Evolutionary conservation across 1,284 basidiomycete genomes (phyloP).

Genomic region (Cutaneotrichosporon sp.): DNA sequence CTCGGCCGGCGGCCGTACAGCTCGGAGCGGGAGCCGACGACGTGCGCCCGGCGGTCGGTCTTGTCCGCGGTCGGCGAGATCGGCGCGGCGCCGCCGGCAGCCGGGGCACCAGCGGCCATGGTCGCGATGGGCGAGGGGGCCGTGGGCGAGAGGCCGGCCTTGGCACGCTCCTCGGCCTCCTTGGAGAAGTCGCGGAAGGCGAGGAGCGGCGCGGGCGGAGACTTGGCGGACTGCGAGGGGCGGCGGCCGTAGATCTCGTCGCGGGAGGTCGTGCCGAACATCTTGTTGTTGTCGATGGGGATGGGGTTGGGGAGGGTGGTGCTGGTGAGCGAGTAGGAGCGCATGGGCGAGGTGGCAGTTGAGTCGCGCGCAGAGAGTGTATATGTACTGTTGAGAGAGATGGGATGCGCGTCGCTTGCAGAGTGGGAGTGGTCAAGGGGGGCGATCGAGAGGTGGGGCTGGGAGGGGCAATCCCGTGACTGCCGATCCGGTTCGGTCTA

Average conservation of each 20-base stretch:
- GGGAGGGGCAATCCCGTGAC: background rate
- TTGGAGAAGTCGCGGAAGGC: slow-evolving; percentile 3
- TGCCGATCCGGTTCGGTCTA: background rate
- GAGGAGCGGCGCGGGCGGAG: background rate
- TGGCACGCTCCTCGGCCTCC: background rate
- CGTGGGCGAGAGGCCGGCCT: background rate
- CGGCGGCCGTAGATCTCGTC: slow-evolving; percentile 1
- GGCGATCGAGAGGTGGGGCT: background rate
- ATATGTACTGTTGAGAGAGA: too few species aligned
- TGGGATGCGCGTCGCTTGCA: background rate
- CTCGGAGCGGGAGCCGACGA: background rate
- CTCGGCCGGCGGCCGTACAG: background rate
- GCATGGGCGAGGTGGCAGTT: background rate
- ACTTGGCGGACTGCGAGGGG: background rate
- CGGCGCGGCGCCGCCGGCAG: background rate
- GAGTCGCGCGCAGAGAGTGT: too few species aligned
- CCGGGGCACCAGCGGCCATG: background rate
- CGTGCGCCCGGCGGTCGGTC: background rate
- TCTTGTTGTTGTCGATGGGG: background rate
- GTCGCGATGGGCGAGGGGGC: background rate
- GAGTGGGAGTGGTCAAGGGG: background rate
- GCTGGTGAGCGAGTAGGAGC: background rate
- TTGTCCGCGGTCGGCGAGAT: background rate
- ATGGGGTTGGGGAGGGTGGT: background rate
- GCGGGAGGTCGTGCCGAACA: slow-evolving; percentile 5